Evolutionary conservation across 192 early-diverging fungal genomes (phyloP), one percentile per base, ranked within the genome.

Genomic region (Phlyctochytrium bullatum): DNA sequence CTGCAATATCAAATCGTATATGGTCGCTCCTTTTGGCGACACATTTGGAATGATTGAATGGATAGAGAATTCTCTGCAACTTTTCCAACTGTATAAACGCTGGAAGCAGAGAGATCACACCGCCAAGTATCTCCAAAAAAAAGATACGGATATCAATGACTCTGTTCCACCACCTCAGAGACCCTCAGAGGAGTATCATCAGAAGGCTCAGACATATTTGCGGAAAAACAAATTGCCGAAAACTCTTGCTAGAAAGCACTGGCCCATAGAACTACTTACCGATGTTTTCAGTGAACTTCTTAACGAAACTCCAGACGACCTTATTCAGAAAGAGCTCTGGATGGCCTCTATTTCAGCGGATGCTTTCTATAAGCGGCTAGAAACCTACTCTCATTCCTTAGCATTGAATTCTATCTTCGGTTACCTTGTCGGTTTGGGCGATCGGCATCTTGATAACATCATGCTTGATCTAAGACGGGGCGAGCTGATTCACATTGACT

Each of bases 11-110:
- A 75, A 85, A 51, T 82, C 80, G 1, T 92, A 90, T 74, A 65
- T 82, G 47, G 95, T 98, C 0, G 88, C 96, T 25, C 97, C 97
- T 0, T 81, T 97, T 32, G 93, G 94, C 35, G 84, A 89, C 67
- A 86, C 89, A 54, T 90, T 88, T 23, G 96, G 96, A 1, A 92
- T 98, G 86, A 90, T 97, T 64, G 89, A 97, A 65, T 98, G 94
- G 96, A 91, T 97, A 1, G 88, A 94, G 52, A 85, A 88, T 70
- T 88, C 91, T 2, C 78, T 83, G 0, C 88, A 88, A 16, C 57
- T 98, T 40, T 96, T 92, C 81, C 76, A 87, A 35, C 62, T 93
- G 24, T 92, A 89, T 60, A 85, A 87, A 36, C 81, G 83, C 36
- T 92, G 91, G 93, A 88, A 92, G 73, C 81, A 86, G 66, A 83